These are phyloP conservation scores for Wickerhamiella shivajii DNA, from an alignment of 805 yeast genomes.

Conservation along the genomic window DNA sequence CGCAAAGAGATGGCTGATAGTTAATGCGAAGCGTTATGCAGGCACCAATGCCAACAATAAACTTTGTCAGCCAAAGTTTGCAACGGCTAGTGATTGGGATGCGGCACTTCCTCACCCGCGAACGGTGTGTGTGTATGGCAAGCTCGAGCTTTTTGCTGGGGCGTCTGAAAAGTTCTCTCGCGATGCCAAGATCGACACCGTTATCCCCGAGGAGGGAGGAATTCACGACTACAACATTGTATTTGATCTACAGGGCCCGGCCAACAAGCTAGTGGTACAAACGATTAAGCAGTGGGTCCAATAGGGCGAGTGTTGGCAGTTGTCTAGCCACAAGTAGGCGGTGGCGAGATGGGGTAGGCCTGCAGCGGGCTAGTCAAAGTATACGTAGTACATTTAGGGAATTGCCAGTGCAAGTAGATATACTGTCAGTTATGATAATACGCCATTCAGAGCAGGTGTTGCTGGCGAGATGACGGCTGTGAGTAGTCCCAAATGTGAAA, in stretches of 20 bases:
- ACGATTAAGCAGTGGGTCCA: slow-evolving; percentile 2
- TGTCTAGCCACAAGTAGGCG: too few species aligned
- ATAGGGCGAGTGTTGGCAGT: too few species aligned
- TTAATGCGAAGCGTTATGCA: not conserved
- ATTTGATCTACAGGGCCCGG: not conserved
- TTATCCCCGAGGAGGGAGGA: not conserved
- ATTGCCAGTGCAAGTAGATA: too few species aligned
- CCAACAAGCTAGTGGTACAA: not conserved
- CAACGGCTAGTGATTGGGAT: slow-evolving; percentile 1
- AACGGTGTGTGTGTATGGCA: not conserved
- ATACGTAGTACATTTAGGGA: too few species aligned
- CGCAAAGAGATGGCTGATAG: not conserved
- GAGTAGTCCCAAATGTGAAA: too few species aligned
- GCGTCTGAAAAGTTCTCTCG: not conserved
- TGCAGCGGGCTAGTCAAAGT: too few species aligned
- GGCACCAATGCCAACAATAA: slow-evolving; percentile 1
- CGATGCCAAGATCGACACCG: not conserved
- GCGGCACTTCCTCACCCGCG: slow-evolving; percentile 1
- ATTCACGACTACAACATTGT: slow-evolving; percentile 4
- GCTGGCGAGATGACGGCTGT: too few species aligned
- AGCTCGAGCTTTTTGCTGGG: slow-evolving; percentile 1
- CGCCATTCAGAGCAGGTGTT: too few species aligned
- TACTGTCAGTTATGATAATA: too few species aligned
- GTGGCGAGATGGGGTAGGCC: too few species aligned
- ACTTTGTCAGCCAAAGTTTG: slow-evolving; percentile 1